Evolutionary conservation across 306 rosid species (phyloP).

Genomic region (Inga oerstediana): DNA sequence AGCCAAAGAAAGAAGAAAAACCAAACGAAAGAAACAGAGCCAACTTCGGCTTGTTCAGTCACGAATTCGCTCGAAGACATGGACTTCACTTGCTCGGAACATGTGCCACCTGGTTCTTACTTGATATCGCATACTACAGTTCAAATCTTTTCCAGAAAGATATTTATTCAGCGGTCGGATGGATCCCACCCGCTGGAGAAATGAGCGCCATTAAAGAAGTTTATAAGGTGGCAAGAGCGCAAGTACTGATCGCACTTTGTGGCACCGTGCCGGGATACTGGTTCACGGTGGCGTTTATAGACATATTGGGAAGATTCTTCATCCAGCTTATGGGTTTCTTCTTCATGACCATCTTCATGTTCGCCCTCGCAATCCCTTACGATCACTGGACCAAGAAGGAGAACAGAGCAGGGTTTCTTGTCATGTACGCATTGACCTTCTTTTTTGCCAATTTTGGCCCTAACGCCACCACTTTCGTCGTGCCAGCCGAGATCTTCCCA

Average conservation of each 20-base stretch:
- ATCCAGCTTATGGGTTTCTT: slow-evolving; percentile 53
- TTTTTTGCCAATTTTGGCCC: slow-evolving; percentile 65
- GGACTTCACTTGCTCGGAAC: slow-evolving; percentile 47
- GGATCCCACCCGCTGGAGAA: slow-evolving; percentile 39
- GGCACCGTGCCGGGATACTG: slow-evolving; percentile 59
- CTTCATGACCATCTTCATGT: slow-evolving; percentile 54
- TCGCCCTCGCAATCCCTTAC: slow-evolving; percentile 29
- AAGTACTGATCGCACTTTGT: slow-evolving; percentile 49
- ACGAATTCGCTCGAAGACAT: slow-evolving; percentile 34
- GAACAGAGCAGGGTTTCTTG: slow-evolving; percentile 40
- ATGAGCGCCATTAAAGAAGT: slow-evolving; percentile 54
- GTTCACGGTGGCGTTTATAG: slow-evolving; percentile 50
- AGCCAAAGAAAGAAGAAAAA: not conserved
- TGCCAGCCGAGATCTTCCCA: slow-evolving; percentile 36
- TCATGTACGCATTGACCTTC: slow-evolving; percentile 46
- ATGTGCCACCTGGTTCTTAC: slow-evolving; percentile 45
- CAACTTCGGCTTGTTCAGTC: slow-evolving; percentile 38
- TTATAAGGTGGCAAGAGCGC: slow-evolving; percentile 47
- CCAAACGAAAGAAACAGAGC: not conserved
- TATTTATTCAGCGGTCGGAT: slow-evolving; percentile 50
- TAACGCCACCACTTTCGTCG: slow-evolving; percentile 41
- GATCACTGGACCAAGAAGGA: slow-evolving; percentile 38
- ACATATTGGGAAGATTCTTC: slow-evolving; percentile 39
- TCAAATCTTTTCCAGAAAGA: slow-evolving; percentile 54
- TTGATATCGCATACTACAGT: slow-evolving; percentile 55